Evolutionary conservation across 2,329 filamentous ascomycete species (phyloP).

Genomic region (Chaetomium strumarium): DNA sequence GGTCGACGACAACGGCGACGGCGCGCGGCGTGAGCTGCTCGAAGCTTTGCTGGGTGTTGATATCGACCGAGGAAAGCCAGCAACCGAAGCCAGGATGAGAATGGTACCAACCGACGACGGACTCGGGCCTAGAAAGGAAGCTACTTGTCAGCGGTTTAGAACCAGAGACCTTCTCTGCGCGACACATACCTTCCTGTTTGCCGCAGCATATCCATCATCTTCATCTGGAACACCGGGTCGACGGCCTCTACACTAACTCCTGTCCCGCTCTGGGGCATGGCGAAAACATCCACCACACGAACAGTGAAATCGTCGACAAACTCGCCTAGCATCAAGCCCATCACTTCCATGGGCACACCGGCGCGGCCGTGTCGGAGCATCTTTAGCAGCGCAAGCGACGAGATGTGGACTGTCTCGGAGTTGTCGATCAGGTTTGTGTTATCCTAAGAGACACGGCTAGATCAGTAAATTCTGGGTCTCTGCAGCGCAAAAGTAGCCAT

Average conservation of each 20-base stretch:
- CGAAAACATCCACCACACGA: slow-evolving; percentile 95
- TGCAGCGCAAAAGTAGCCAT: slow-evolving; percentile 30
- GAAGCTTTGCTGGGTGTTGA: slow-evolving; percentile 99
- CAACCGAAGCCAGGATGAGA: slow-evolving; percentile 98
- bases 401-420: slow-evolving; percentile 99
- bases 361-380: slow-evolving; percentile 97
- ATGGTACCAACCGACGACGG: slow-evolving; percentile 98
- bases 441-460: slow-evolving; percentile 51
- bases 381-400: slow-evolving; percentile 91
- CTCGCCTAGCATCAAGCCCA: slow-evolving; percentile 98
- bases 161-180: not conserved
- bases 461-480: slow-evolving; percentile 11
- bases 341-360: slow-evolving; percentile 99
- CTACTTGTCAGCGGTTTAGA: not conserved
- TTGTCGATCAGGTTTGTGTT: slow-evolving; percentile 93
- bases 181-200: slow-evolving; percentile 81
- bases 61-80: slow-evolving; percentile 98
- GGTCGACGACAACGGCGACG: slow-evolving; percentile 95
- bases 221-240: slow-evolving; percentile 97
- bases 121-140: slow-evolving; percentile 64
- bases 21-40: slow-evolving; percentile 95
- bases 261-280: slow-evolving; percentile 98
- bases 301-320: slow-evolving; percentile 99
- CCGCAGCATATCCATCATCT: slow-evolving; percentile 99
- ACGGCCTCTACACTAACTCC: slow-evolving; percentile 98